Evolutionary conservation across 257 asterid species (phyloP), one percentile per base, ranked within the genome.

Genomic region (Penstemon barbatus): DNA sequence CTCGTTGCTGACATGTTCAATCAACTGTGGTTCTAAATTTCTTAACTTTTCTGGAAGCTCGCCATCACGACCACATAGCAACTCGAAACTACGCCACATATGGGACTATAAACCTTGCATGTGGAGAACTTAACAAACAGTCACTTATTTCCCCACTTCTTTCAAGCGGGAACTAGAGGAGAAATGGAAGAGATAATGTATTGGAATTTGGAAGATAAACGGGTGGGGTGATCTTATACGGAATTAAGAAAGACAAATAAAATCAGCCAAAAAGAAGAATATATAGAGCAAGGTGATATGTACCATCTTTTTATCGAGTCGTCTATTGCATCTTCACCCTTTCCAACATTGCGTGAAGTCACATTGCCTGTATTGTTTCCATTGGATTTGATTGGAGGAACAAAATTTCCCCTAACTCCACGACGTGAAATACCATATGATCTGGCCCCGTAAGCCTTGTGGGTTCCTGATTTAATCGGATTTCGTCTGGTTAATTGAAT

Each of bases 1-100:
- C 88, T 94, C 99, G 80, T 94, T 94, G 88, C 99, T 94, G 71
- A 94, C 80, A 74, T 94, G 97, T 82, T 89, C 99, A 70, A 94
- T 82, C 70, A 94, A 92, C 58, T 91, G 88, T 71, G 99, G 99
- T 79, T 94, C 99, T 79, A 91, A 69, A 80, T 91, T 94, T 80
- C 92, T 87, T 68, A 94, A 79, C 83, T 91, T 94, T 77, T 94
- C 99, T 36, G 97, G 99, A 80, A 94, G 90, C 85, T 91, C 97
- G 12, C 99, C 99, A 63, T 94, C 99, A 74, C 97, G 91, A 66
- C 97, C 97, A 52, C 92, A 82, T 67, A 94, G 83, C 80, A 87
- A 67, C 76, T 94, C 97, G 88, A 94, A 69, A 81, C 99, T 94
- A 71, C 80, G 83, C 43, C 43, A 64, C n/a, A 64, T 45, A 61